Conservation (phyloP, 768 basidiomycete genomes). For the Termitomyces sp. region DNA sequence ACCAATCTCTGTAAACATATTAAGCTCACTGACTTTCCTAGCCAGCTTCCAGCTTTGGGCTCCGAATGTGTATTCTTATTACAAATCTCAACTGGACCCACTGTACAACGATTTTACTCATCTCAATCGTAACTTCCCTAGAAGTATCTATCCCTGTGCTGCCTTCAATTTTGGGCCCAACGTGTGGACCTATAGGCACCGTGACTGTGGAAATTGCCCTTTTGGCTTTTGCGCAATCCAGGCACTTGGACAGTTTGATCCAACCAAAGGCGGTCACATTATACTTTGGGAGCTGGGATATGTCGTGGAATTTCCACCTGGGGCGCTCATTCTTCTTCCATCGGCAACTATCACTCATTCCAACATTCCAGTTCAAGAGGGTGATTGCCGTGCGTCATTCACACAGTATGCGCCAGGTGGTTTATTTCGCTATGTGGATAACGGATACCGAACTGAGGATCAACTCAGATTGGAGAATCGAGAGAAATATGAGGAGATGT, state of each 20-base stretch:
- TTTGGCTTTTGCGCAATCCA: constrained; percentile 26
- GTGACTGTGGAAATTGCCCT: constrained; percentile 23
- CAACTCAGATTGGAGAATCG: neutral
- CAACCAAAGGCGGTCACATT: no score
- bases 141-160: neutral
- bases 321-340: constrained; percentile 23
- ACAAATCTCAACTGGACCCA: neutral
- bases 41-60: neutral
- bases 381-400: constrained; percentile 17
- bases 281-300: constrained; percentile 18
- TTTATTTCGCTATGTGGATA: constrained; percentile 19
- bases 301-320: neutral
- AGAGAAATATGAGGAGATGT: neutral
- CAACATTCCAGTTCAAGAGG: constrained; percentile 15
- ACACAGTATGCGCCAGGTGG: constrained; percentile 23
- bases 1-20: no score
- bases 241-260: constrained; percentile 22
- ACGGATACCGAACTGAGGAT: constrained; percentile 10
- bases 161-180: constrained; percentile 25
- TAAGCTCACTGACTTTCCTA: neutral
- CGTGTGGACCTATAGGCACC: constrained; percentile 13
- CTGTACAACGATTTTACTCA: neutral
- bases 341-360: constrained; percentile 21
- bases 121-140: neutral
- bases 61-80: neutral